Evolutionary conservation across 352 stramenopile genomes (phyloP).

Genomic region (Globisporangium recalcitrans): DNA sequence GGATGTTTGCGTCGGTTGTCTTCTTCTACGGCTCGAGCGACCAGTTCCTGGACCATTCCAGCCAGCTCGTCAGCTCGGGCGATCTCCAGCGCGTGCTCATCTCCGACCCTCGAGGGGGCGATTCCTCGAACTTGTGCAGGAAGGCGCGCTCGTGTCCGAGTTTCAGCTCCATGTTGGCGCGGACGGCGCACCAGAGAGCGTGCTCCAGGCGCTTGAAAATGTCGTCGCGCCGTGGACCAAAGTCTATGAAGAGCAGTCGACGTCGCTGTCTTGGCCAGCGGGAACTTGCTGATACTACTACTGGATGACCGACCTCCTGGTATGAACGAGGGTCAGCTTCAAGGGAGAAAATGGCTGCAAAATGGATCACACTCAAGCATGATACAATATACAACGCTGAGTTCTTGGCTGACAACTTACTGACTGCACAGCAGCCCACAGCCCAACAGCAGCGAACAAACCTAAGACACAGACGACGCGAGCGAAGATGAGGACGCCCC

Average conservation of each 20-base stretch:
- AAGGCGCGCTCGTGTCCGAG: slow-evolving; percentile 17
- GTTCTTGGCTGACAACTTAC: no score
- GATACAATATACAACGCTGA: neutral
- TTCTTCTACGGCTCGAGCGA: slow-evolving; percentile 19
- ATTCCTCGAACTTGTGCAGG: slow-evolving; percentile 28
- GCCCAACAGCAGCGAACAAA: neutral
- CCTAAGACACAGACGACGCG: slow-evolving; percentile 1
- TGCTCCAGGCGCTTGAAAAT: slow-evolving; percentile 22
- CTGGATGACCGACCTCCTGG: no score
- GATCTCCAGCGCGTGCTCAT: slow-evolving; percentile 27
- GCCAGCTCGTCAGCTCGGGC: slow-evolving; percentile 17
- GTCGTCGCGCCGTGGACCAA: slow-evolving; percentile 16
- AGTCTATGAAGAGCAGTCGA: neutral
- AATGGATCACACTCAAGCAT: neutral
- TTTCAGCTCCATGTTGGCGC: slow-evolving; percentile 39
- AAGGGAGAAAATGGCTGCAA: neutral
- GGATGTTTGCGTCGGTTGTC: slow-evolving; percentile 19
- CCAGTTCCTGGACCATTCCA: slow-evolving; percentile 8
- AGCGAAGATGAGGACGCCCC: slow-evolving; percentile 23
- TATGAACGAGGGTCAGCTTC: neutral
- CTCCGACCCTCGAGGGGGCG: slow-evolving; percentile 19
- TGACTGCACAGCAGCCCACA: no score
- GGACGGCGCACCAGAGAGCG: slow-evolving; percentile 21
- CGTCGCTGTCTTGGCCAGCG: neutral
- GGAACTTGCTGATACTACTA: no score